Percentiles rank a stretch among this genome's conserved stretches.
phyloP scores from a whole-genome alignment of 176 grass and related monocot genomes.

The Juncus effusus region DNA sequence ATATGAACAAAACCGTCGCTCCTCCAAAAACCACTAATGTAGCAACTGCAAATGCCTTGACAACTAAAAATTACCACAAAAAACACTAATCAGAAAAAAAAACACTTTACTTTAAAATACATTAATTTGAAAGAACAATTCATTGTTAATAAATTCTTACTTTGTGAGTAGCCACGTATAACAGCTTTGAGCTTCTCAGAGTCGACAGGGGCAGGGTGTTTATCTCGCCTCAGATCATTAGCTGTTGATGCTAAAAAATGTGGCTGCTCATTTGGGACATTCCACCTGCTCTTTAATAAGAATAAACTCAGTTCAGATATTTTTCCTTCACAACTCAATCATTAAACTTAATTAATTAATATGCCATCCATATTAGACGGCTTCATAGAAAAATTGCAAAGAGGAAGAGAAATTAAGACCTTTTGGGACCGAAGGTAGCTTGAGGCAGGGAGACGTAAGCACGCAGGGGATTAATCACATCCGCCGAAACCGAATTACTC shows the following conservation, averaged over 20 bases:
- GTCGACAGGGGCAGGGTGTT: slow-evolving; percentile 47
- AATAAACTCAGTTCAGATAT: background rate
- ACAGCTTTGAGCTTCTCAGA: slow-evolving; percentile 75
- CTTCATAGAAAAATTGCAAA: background rate
- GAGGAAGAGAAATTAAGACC: background rate
- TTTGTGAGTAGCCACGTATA: slow-evolving; percentile 61
- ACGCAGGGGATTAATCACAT: slow-evolving; percentile 65
- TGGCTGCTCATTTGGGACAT: slow-evolving; percentile 60
- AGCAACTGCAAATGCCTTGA: slow-evolving; percentile 65
- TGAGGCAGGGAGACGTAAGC: slow-evolving; percentile 73
- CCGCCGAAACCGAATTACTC: slow-evolving; percentile 24
- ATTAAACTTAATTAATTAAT: background rate
- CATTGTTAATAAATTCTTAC: slow-evolving; percentile 28
- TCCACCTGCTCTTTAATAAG: slow-evolving; percentile 55
- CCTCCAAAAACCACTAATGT: slow-evolving; percentile 82
- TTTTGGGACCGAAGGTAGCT: slow-evolving; percentile 85
- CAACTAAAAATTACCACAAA: slow-evolving; percentile 48
- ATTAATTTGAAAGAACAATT: slow-evolving; percentile 14
- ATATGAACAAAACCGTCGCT: slow-evolving; percentile 38
- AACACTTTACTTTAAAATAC: background rate
- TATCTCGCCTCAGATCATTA: slow-evolving; percentile 63
- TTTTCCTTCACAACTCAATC: background rate
- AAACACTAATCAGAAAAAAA: slow-evolving; percentile 5
- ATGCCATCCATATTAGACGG: background rate
- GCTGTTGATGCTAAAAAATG: slow-evolving; percentile 63